Base-by-base conservation (phyloP, 1,284 basidiomycete species). In the Rhizoctonia solani region DNA sequence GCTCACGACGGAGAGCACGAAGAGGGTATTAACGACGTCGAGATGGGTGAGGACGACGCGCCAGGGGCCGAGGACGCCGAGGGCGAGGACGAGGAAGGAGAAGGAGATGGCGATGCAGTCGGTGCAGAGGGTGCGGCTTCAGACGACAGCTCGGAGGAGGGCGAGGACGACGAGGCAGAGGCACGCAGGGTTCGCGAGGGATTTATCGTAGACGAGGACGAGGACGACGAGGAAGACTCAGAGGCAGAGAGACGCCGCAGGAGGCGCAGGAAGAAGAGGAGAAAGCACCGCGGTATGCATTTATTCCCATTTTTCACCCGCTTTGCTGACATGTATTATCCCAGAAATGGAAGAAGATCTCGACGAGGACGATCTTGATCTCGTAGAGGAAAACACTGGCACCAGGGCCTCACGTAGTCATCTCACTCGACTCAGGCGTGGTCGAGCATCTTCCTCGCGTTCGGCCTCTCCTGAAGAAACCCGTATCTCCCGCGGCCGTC, bases 301-400 rank as follows among this genome's bases (percentile, higher is more conserved):
- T 23, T 49, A 21, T 58, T 30, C 68, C 53, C 70, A 63, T 74
- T 69, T 71, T 47, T 37, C 49, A 65, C 47, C 37, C 39, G 29
- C 56, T 34, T 41, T 76, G 74, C 72, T 54, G 77, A 83, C 81
- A 69, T 82, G 83, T 56, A 16, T 21, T 13, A 44, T 84, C 86
- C 67, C 85, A 76, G 68, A 77, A 89, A 29, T 63, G 47, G 87
- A 88, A 68, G 91, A 81, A 32, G 80, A 82, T n/a, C 80, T 98
- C 49, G 95, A 97, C 72, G 96, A 98, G 65, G 97, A 99, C 74
- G 97, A 99, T 75, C 79, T 99, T 63, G 95, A 96, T 61, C 83
- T 99, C 8, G 77, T 99, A 23, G 92, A 93, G 74, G 97, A 99
- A 81, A 99, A 98, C 73, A 94, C 93, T 2, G 95, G 96, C 8